Percentiles rank a stretch among this genome's conserved stretches.
phyloP scores from a whole-genome alignment of 208 protist genomes.

The Trypanosoma avium region DNA sequence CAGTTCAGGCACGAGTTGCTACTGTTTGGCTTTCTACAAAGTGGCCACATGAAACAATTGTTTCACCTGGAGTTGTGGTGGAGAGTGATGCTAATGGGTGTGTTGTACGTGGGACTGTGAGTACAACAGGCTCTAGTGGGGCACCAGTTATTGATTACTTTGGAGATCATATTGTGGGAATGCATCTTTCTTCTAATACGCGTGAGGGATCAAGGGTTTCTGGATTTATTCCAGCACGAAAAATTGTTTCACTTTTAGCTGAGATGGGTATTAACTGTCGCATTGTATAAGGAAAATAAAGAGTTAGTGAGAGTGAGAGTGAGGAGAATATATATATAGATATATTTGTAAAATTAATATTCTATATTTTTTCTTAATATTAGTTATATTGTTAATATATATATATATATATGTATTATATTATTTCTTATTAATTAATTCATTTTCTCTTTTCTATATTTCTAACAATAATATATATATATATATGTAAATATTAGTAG shows the following conservation, averaged over 20 bases:
- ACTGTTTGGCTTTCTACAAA: constrained; percentile 81
- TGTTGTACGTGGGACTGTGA: constrained; percentile 70
- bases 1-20: constrained; percentile 44
- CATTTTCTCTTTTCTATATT: neutral
- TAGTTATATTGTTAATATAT: too few relatives aligned
- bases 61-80: constrained; percentile 79
- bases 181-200: constrained; percentile 85
- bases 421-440: neutral
- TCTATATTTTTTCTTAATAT: too few relatives aligned
- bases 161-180: constrained; percentile 75
- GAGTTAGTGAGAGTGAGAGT: neutral
- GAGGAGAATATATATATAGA: neutral
- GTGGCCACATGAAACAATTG: constrained; percentile 70
- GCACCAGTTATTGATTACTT: constrained; percentile 81
- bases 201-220: constrained; percentile 76
- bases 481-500: neutral
- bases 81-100: constrained; percentile 54
- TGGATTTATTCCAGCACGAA: constrained; percentile 72
- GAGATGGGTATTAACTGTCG: constrained; percentile 70
- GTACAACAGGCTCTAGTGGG: constrained; percentile 78
- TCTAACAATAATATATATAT: neutral
- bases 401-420: too few relatives aligned
- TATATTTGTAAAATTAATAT: neutral
- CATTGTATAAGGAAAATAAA: neutral
- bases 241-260: constrained; percentile 61